Evolutionary conservation across 176 grass and related monocot genomes (phyloP), one percentile per base, ranked within the genome.

Genomic region (Raddia guianensis): DNA sequence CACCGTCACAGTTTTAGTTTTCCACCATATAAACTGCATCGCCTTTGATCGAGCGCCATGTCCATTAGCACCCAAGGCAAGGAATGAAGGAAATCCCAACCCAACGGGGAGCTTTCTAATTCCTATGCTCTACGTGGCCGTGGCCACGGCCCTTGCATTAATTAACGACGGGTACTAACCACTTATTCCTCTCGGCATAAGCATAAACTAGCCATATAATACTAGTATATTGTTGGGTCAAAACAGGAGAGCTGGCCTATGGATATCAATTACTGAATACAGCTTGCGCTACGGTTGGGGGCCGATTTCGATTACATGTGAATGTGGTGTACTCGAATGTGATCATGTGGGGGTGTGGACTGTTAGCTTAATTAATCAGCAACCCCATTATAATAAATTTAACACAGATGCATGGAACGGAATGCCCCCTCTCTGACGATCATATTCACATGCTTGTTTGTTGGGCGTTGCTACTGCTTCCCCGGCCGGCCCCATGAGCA

Each of bases 301-400:
- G 44, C 0, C 9, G 13, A 62, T 61, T 52, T 43, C 7, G 50
- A 51, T 60, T 79, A 21, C 2, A 59, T 73, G 51, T 58, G 27
- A 27, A 3, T 33, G 51, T 0, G 16, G 32, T 42, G 55, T 83
- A 72, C 73, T 72, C 72, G 58, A 74, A 49, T 48, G 44, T 34
- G 69, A 44, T 37, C 87, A 89, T 84, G 76, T 84, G 81, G 37
- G 37, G 0, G 37, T 40, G 37, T 40, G 37, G 37, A 40, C 37
- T 84, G 76, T 84, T 76, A 8, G 49, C 63, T 50, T 49, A 14
- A 54, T 49, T 49, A 70, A 12, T 27, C 50, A 4, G 20, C 46
- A 56, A 42, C 32, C 68, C 45, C 81, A 40, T 63, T 35, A 57
- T 69, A 69, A 68, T 79, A 11, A 34, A 47, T 18, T 42, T 32